These are phyloP conservation scores for Albifimbria verrucaria DNA, from an alignment of 2,329 filamentous ascomycete genomes.

Conservation along the genomic window DNA sequence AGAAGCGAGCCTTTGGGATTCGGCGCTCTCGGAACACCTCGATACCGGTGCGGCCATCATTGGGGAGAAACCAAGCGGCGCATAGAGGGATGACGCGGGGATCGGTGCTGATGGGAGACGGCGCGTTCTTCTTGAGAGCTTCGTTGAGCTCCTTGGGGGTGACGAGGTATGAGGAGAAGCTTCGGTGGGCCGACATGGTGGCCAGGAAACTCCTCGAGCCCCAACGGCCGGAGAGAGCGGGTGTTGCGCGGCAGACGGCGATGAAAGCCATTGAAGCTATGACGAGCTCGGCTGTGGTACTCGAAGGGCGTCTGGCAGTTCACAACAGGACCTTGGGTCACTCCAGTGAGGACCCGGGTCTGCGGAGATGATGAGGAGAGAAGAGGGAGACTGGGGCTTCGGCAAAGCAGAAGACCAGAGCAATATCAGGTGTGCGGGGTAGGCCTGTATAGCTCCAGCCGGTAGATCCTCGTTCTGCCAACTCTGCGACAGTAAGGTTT, in stretches of 20 bases:
- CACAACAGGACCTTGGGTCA: not conserved
- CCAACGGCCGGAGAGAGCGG: constrained; percentile 36
- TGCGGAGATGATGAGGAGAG: not conserved
- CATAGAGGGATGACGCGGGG: constrained; percentile 86
- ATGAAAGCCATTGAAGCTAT: constrained; percentile 38
- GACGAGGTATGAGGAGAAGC: constrained; percentile 79
- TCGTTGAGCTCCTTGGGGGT: constrained; percentile 77
- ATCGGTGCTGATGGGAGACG: constrained; percentile 74
- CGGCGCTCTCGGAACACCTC: constrained; percentile 77
- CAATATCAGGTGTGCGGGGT: not conserved
- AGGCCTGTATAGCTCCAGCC: not conserved
- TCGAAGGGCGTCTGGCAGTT: not conserved
- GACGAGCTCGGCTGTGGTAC: not conserved
- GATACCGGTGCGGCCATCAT: constrained; percentile 78
- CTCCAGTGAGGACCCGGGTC: not conserved
- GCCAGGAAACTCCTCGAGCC: constrained; percentile 27
- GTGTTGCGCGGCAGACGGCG: constrained; percentile 38
- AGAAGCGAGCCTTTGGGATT: constrained; percentile 90
- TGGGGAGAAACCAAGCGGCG: constrained; percentile 94
- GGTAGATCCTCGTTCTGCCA: no score
- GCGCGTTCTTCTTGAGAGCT: constrained; percentile 78
- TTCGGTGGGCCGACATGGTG: constrained; percentile 23
- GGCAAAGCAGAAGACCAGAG: not conserved
- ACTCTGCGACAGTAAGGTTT: not conserved
- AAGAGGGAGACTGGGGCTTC: not conserved